phyloP scores from a whole-genome alignment of 169 alveolate genomes.

The Plasmodium gallinaceum region DNA sequence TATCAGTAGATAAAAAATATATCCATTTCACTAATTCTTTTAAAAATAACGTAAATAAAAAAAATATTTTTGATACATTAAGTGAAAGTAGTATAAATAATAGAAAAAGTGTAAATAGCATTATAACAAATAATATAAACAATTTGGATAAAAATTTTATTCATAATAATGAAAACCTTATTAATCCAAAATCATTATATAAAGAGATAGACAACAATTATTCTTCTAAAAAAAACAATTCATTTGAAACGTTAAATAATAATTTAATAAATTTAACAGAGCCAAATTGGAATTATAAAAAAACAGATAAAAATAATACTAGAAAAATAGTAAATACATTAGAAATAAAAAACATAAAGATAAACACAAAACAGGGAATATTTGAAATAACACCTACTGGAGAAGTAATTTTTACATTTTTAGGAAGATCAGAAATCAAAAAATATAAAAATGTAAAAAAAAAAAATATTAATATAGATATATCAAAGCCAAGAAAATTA shows the following conservation, averaged over 20 bases:
- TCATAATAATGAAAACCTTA: neutral
- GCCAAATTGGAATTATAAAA: neutral
- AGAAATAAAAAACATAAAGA: conserved; percentile 64
- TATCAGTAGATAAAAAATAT: conserved; percentile 2
- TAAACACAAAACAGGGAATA: conserved; percentile 66
- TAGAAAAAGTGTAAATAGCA: conserved; percentile 11
- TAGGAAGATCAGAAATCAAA: conserved; percentile 74
- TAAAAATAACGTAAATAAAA: conserved; percentile 16
- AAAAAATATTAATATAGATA: conserved; percentile 38
- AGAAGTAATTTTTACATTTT: conserved; percentile 60
- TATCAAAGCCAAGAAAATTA: conserved; percentile 71
- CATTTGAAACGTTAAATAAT: conserved; percentile 23
- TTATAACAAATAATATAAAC: conserved; percentile 28
- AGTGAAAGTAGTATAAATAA: conserved; percentile 21
- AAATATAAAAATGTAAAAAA: conserved; percentile 68
- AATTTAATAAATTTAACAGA: neutral
- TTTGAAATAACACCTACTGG: conserved; percentile 67
- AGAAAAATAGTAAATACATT: conserved; percentile 49
- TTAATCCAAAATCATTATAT: neutral
- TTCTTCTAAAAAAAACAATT: conserved; percentile 8
- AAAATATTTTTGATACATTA: neutral
- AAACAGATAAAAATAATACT: neutral
- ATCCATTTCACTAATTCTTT: neutral
- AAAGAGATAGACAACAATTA: neutral
- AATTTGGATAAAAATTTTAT: conserved; percentile 21